Evolutionary conservation across 805 yeast genomes (phyloP), one percentile per base, ranked within the genome.

Genomic region (Kurtzmaniella fragi): DNA sequence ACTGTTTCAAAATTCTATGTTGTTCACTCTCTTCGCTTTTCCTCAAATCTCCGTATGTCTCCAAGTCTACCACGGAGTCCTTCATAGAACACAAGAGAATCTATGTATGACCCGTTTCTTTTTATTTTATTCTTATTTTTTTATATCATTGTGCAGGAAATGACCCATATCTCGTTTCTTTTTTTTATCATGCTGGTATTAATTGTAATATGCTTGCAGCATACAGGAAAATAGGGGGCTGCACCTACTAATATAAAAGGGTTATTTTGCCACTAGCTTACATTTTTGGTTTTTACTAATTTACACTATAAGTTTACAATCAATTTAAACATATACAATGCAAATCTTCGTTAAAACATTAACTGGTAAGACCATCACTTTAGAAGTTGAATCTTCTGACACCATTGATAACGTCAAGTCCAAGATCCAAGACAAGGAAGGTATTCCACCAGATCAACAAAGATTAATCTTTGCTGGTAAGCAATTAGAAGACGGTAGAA

Each of bases 401-500:
- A 61, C 75, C 32, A 61, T 62, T 35, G 75, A 71, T 50, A 61
- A 59, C 40, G 67, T 71, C 48, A 67, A 65, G 57, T 56, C 68
- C 26, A 65, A 67, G 54, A 63, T 65, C 31, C 70, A 67, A 45
- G 69, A 64, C 50, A 64, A 64, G 57, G 68, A 63, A 42, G 72
- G 71, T 44, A 65, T 61, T 40, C 71, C 73, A 40, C 72, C 71
- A 31, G 72, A 65, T 56, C 72, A 69, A 45, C 97, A 90, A 75
- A 83, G 96, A 75, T 80, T 54, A 47, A 88, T 90, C 75, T 90
- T 89, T 61, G 96, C 96, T 58, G 96, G 96, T 80, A 89, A 88
- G 78, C 96, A 87, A 75, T 81, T 89, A 67, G 96, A 88, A 73
- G 93, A 85, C 50, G 96, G 96, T 55, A 86, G 96, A 79, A 90